A percentile compares a stretch with the other conserved stretches of the same genome.
These are phyloP conservation scores for Pyricularia grisea DNA, from an alignment of 2,329 filamentous ascomycete genomes.

Conservation along the genomic window DNA sequence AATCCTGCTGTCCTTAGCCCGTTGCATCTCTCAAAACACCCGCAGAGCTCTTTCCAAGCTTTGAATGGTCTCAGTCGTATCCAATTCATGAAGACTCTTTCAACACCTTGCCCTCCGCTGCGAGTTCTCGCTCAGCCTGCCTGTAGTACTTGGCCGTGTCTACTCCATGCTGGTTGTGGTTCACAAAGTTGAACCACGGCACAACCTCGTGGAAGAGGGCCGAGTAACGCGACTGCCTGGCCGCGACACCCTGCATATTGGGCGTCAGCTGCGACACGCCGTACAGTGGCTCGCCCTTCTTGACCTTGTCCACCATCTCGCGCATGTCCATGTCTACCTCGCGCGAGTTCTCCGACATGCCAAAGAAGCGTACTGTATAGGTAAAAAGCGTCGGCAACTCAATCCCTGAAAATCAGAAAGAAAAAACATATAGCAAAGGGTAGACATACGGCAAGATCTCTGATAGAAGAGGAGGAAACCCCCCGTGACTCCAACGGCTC, in stretches of 20 bases:
- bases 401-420: background rate
- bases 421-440: background rate
- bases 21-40: background rate
- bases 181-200: conserved; percentile 98
- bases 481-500: conserved; percentile 62
- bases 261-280: conserved; percentile 69
- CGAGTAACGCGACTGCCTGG: conserved; percentile 86
- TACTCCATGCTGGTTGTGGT: conserved; percentile 90
- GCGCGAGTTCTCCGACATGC: conserved; percentile 82
- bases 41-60: background rate
- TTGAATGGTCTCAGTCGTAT: background rate
- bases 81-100: background rate
- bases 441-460: conserved; percentile 67
- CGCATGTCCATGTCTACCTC: conserved; percentile 95
- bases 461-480: conserved; percentile 83
- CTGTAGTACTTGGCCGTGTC: conserved; percentile 98
- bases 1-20: background rate
- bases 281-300: conserved; percentile 83
- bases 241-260: conserved; percentile 89
- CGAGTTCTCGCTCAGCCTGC: conserved; percentile 88
- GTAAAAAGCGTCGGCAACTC: background rate
- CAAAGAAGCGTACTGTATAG: conserved; percentile 79
- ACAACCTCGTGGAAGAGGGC: conserved; percentile 75
- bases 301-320: conserved; percentile 96
- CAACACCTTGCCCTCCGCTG: conserved; percentile 49